Base-by-base conservation (phyloP, 1,284 basidiomycete species). In the Psilocybe mexicana region DNA sequence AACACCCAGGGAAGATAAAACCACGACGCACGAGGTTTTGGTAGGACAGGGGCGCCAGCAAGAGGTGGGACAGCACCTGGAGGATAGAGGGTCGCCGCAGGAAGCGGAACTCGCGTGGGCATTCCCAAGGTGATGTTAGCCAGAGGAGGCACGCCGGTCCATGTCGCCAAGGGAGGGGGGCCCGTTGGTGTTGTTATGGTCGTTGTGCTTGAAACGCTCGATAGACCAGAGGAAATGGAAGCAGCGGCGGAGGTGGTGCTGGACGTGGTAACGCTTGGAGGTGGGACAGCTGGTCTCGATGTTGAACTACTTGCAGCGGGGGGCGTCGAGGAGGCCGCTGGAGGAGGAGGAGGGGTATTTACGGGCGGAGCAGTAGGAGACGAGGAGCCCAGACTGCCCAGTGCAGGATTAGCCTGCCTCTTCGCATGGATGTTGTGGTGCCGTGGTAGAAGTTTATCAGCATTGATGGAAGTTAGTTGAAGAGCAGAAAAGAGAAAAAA, bases 111-210 rank as follows among this genome's bases (percentile, higher is more conserved):
- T 14, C 79, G 78, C 5, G 82, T 75, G 0, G 88, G 74, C 81
- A 90, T 91, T 57, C 86, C 87, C 35, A 83, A 82, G 2, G 82
- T 87, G 61, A 93, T 84, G 52, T 76, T 76, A n/a, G 76, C 79
- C 49, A 92, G 73, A 5, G 85, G 78, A 40, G 86, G 85, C 40
- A 85, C 65, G 18, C 62, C 61, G 12, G 75, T 68, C 7, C 69
- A 72, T 7, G 74, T 73, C 6, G 67, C 65, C 51, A 65, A 23
- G 26, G 67, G 63, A 28, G 65, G 65, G 14, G 67, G 60, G 43
- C 51, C 63, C 14, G 50, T 28, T n/a, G 46, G 25, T 6, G 28
- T 48, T 10, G 28, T 30, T 28, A 30, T 18, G 28, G 46, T 10
- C 30, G 25, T n/a, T 10, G 46, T 23, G 28, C 30, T 18, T 18